Percentiles rank a stretch among this genome's conserved stretches.
phyloP scores from a whole-genome alignment of 2,329 filamentous ascomycete species.

The Ceratocystis lukuohia region DNA sequence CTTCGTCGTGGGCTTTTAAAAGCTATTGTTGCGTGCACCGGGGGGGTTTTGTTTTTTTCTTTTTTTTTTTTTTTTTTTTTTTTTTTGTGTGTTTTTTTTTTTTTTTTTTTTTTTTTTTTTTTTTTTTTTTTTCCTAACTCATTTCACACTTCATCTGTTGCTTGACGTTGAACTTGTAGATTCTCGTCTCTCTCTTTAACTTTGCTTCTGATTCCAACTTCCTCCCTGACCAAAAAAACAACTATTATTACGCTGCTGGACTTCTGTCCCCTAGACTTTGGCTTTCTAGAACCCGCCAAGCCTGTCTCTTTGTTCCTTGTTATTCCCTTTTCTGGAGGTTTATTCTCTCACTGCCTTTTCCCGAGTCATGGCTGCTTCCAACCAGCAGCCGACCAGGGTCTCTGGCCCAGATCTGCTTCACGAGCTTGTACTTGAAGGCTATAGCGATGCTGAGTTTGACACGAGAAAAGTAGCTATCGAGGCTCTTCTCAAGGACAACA shows the following conservation, averaged over 20 bases:
- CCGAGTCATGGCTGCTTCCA: slow-evolving; percentile 24
- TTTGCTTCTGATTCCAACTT: neutral
- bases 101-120: neutral
- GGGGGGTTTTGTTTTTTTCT: too few species aligned
- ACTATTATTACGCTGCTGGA: too few species aligned
- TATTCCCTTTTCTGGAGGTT: neutral
- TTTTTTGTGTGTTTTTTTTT: neutral
- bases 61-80: neutral
- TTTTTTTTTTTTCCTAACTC: neutral
- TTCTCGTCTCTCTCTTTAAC: neutral
- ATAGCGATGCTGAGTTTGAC: neutral
- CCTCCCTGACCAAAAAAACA: neutral
- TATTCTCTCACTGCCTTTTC: neutral
- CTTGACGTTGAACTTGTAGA: neutral
- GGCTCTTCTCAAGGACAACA: neutral
- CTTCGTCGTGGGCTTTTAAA: neutral
- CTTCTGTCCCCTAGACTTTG: too few species aligned
- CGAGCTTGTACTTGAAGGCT: slow-evolving; percentile 39
- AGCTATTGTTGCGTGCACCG: too few species aligned
- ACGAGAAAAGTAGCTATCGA: neutral
- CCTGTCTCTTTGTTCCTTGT: neutral
- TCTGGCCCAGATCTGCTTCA: slow-evolving; percentile 36
- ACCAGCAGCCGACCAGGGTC: slow-evolving; percentile 31
- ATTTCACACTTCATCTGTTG: neutral
- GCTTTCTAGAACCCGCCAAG: neutral